These are phyloP conservation scores for Rhazya stricta DNA, from an alignment of 257 asterid genomes.

Conservation along the genomic window DNA sequence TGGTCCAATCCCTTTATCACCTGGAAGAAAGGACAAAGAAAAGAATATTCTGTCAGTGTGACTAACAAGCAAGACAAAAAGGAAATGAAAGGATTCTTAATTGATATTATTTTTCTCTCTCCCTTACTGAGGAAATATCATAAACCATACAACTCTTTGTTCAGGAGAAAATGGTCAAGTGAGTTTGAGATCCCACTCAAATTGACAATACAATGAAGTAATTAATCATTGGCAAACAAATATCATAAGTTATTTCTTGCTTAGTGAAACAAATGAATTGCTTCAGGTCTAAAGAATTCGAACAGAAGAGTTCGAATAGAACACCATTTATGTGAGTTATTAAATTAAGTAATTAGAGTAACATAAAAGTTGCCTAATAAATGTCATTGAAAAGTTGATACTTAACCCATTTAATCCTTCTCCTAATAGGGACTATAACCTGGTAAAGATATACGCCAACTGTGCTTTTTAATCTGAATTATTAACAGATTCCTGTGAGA, in stretches of 20 bases:
- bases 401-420: neutral
- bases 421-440: neutral
- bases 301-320: no score
- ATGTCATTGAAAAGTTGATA: neutral
- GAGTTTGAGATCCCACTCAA: neutral
- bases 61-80: neutral
- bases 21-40: constrained; percentile 24
- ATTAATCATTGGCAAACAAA: neutral
- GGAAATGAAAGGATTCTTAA: neutral
- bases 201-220: no score
- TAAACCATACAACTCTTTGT: neutral
- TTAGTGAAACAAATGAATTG: neutral
- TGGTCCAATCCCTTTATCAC: constrained; percentile 88
- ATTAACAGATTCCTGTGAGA: neutral
- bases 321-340: neutral
- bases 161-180: neutral
- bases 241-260: neutral
- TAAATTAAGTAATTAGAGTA: neutral
- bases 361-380: neutral
- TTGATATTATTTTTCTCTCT: neutral
- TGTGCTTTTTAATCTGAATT: neutral
- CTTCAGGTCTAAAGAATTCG: neutral
- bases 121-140: neutral
- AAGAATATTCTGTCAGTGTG: neutral
- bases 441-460: neutral